Conservation (phyloP, 352 stramenopile species). For the Aphanomyces invadans region DNA sequence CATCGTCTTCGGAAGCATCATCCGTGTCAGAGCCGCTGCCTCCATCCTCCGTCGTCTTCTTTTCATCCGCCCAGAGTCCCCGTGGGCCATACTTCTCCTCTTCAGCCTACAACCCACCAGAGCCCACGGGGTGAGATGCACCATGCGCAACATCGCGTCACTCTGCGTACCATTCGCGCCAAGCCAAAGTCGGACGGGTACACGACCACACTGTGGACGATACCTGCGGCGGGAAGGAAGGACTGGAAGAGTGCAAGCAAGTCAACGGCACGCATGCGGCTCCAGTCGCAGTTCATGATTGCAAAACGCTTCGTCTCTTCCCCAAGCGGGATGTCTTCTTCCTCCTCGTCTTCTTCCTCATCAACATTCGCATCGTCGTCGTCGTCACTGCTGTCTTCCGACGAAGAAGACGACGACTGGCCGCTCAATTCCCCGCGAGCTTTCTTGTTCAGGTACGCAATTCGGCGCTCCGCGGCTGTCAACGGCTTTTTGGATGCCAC, state of each 20-base stretch:
- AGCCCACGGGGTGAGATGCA: too few species aligned
- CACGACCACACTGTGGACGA: constrained; percentile 89
- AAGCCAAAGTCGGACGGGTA: constrained; percentile 95
- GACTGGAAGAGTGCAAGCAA: constrained; percentile 92
- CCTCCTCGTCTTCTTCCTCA: constrained; percentile 38
- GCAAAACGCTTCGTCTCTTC: constrained; percentile 87
- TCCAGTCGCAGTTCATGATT: constrained; percentile 96
- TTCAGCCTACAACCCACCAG: constrained; percentile 71
- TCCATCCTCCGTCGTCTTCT: constrained; percentile 29
- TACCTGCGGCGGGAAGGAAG: constrained; percentile 86
- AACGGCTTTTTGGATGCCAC: constrained; percentile 54
- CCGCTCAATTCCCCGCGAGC: constrained; percentile 70
- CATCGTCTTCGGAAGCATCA: constrained; percentile 44
- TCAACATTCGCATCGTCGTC: constrained; percentile 25
- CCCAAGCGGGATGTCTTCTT: constrained; percentile 73
- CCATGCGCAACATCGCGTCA: constrained; percentile 3
- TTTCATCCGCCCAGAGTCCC: constrained; percentile 41
- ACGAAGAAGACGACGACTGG: constrained; percentile 44
- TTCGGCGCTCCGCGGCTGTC: constrained; percentile 26
- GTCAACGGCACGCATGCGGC: constrained; percentile 91
- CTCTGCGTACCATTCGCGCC: constrained; percentile 88
- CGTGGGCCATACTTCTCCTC: constrained; percentile 66
- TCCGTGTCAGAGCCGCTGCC: constrained; percentile 30
- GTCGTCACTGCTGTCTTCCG: constrained; percentile 36
- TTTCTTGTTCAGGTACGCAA: constrained; percentile 84